phyloP scores from a whole-genome alignment of 2,329 filamentous ascomycete species.

The Drechslerella coelobrocha region DNA sequence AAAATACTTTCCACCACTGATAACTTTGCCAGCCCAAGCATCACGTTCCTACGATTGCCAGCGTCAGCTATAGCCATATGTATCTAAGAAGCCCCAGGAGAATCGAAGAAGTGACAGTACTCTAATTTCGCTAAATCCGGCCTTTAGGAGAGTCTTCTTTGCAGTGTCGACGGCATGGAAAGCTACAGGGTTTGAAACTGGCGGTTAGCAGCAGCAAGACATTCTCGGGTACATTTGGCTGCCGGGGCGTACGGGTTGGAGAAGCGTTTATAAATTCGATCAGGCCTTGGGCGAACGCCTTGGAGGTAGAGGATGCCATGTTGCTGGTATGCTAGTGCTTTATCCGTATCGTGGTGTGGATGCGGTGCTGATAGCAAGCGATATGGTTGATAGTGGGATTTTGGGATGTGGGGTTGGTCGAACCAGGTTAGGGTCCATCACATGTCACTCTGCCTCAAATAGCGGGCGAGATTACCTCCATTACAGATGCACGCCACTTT shows the following conservation, averaged over 20 bases:
- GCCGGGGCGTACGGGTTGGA: constrained; percentile 75
- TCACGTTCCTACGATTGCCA: constrained; percentile 72
- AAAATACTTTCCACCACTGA: constrained; percentile 93
- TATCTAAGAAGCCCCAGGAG: too few species aligned
- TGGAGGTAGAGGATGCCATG: constrained; percentile 52
- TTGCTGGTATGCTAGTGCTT: background rate
- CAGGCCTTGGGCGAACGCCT: constrained; percentile 54
- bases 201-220: background rate
- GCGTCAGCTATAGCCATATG: constrained; percentile 20
- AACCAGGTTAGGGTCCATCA: constrained; percentile 9
- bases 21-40: constrained; percentile 79
- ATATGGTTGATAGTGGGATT: too few species aligned
- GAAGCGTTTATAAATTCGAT: constrained; percentile 71
- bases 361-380: constrained; percentile 36
- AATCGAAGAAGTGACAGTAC: constrained; percentile 57
- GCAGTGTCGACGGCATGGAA: constrained; percentile 91
- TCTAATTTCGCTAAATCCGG: constrained; percentile 85
- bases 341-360: background rate
- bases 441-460: background rate
- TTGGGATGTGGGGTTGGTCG: constrained; percentile 28
- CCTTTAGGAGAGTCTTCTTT: constrained; percentile 75
- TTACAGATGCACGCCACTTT: too few species aligned
- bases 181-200: constrained; percentile 64
- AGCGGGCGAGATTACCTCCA: too few species aligned
- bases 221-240: background rate